phyloP scores from a whole-genome alignment of 106 monocot genomes.

The Posidonia australis region DNA sequence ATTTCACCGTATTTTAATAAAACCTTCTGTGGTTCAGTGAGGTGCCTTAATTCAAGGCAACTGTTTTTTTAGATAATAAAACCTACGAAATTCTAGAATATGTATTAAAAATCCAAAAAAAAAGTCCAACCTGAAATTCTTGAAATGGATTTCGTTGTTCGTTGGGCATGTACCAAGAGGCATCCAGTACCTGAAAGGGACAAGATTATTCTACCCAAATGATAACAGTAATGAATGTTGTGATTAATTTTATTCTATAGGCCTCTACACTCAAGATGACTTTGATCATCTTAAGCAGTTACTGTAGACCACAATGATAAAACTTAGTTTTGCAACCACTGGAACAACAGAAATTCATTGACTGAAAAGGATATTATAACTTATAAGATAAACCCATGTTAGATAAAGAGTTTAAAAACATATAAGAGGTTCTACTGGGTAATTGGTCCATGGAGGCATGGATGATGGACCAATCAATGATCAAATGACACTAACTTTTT shows the following conservation, averaged over 20 bases:
- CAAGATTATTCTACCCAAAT: background rate
- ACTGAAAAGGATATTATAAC: background rate
- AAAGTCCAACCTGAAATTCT: constrained; percentile 68
- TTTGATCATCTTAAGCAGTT: background rate
- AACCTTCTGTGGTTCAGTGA: background rate
- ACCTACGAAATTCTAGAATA: background rate
- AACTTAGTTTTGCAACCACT: background rate
- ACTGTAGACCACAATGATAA: background rate
- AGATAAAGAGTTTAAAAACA: too few relatives aligned
- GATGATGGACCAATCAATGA: too few relatives aligned
- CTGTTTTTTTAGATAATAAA: background rate
- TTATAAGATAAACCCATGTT: background rate
- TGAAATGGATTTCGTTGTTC: constrained; percentile 77
- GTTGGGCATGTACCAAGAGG: constrained; percentile 89
- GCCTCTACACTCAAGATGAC: background rate
- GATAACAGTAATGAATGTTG: too few relatives aligned
- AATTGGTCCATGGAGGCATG: too few relatives aligned
- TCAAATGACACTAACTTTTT: too few relatives aligned
- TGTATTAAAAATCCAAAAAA: background rate
- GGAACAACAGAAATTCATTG: background rate
- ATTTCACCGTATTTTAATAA: too few relatives aligned
- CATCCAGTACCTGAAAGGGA: constrained; percentile 55
- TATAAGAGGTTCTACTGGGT: background rate
- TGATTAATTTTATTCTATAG: background rate
- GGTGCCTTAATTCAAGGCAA: background rate